phyloP scores from a whole-genome alignment of 352 stramenopile genomes.

The Phytopythium delawarense region DNA sequence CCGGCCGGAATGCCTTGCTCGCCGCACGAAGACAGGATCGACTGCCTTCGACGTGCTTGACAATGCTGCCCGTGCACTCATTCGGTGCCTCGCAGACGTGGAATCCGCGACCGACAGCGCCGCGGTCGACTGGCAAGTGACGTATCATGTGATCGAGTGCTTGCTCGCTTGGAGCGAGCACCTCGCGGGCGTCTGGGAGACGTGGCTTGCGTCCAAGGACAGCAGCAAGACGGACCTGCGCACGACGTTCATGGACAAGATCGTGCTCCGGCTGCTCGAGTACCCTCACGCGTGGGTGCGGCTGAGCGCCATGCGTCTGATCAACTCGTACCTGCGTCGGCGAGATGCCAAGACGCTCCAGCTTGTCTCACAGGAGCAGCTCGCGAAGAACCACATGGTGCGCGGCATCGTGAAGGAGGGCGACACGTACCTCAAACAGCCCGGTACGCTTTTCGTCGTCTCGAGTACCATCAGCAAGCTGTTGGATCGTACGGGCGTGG shows the following conservation, averaged over 20 bases:
- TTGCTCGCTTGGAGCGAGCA: constrained; percentile 65
- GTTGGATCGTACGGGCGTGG: constrained; percentile 38
- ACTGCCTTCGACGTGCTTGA: constrained; percentile 36
- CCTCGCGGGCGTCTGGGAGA: constrained; percentile 50
- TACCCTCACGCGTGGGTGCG: constrained; percentile 81
- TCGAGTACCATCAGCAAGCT: constrained; percentile 60
- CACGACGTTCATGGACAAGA: constrained; percentile 36
- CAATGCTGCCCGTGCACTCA: constrained; percentile 32
- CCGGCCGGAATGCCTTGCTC: constrained; percentile 74
- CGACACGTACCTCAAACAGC: constrained; percentile 44
- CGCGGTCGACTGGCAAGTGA: constrained; percentile 57
- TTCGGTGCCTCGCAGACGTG: constrained; percentile 29
- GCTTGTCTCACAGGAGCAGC: constrained; percentile 14
- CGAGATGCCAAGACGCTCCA: constrained; percentile 44
- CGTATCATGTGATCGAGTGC: constrained; percentile 58
- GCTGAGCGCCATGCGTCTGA: constrained; percentile 41
- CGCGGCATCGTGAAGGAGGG: constrained; percentile 13
- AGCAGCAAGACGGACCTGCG: constrained; percentile 7
- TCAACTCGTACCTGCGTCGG: constrained; percentile 65
- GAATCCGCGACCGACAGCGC: constrained; percentile 36
- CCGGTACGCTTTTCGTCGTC: constrained; percentile 56
- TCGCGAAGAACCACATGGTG: constrained; percentile 29
- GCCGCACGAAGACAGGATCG: constrained; percentile 3
- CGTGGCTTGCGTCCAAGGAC: constrained; percentile 40
- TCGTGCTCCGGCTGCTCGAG: constrained; percentile 54